These are phyloP conservation scores for Kodamaea nitidulidarum DNA, from an alignment of 805 yeast species.

Conservation along the genomic window DNA sequence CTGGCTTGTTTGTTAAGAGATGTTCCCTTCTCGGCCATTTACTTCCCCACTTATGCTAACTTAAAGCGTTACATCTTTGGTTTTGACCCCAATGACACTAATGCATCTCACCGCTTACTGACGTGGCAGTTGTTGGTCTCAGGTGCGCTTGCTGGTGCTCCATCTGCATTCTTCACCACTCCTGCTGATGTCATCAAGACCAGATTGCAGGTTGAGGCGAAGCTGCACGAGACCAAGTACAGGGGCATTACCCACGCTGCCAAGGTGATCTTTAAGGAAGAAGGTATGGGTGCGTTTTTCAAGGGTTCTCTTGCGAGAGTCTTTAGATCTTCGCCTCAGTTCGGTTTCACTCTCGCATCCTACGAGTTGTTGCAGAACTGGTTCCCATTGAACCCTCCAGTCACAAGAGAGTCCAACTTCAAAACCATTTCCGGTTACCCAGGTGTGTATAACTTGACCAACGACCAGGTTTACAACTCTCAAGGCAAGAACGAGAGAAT, in stretches of 20 bases:
- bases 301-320: slow-evolving; percentile 97
- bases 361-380: slow-evolving; percentile 82
- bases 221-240: slow-evolving; percentile 73
- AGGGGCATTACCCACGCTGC: slow-evolving; percentile 77
- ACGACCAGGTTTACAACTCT: slow-evolving; percentile 41
- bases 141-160: slow-evolving; percentile 97
- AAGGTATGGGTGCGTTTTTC: slow-evolving; percentile 82
- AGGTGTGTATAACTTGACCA: slow-evolving; percentile 42
- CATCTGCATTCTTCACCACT: slow-evolving; percentile 93
- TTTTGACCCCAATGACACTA: slow-evolving; percentile 69
- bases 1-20: slow-evolving; percentile 89
- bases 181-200: slow-evolving; percentile 97
- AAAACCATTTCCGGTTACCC: slow-evolving; percentile 44
- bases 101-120: slow-evolving; percentile 55
- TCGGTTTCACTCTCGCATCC: slow-evolving; percentile 96
- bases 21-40: slow-evolving; percentile 94
- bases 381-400: slow-evolving; percentile 63
- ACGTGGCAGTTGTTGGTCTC: slow-evolving; percentile 81
- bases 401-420: slow-evolving; percentile 40
- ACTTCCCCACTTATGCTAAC: slow-evolving; percentile 96
- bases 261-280: slow-evolving; percentile 68
- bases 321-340: slow-evolving; percentile 93
- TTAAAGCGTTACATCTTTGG: slow-evolving; percentile 77
- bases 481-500: slow-evolving; percentile 32
- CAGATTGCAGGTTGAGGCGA: slow-evolving; percentile 81